Evolutionary conservation across 345 rosid species (phyloP).

Genomic region (Brassica carinata): DNA sequence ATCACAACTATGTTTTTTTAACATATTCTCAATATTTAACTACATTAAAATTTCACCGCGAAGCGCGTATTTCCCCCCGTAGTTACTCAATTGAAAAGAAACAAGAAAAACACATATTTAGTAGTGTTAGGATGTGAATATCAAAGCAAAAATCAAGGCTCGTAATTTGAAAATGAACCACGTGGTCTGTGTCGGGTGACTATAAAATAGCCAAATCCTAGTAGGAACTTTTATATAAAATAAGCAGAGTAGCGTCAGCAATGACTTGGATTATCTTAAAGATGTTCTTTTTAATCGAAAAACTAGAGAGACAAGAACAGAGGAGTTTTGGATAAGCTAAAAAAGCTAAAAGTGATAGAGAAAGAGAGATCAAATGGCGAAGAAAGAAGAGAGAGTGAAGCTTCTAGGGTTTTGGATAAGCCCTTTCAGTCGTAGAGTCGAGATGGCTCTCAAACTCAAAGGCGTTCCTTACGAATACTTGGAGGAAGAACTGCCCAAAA

Average conservation of each 20-base stretch:
- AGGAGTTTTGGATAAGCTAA: neutral
- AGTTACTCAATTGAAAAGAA: no score
- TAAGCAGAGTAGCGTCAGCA: neutral
- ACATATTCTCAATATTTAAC: no score
- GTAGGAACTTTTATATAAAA: neutral
- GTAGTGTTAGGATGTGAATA: no score
- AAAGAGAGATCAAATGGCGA: conserved; percentile 15
- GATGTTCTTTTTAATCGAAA: neutral
- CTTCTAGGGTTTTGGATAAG: conserved; percentile 46
- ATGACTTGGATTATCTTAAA: neutral
- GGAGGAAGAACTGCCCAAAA: conserved; percentile 34
- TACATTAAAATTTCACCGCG: no score
- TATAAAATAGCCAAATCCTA: no score
- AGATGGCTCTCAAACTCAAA: conserved; percentile 49
- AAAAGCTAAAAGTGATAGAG: neutral
- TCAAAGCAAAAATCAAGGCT: no score
- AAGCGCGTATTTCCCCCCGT: no score
- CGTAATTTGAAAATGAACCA: no score
- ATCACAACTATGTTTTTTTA: no score
- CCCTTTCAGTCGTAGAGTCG: conserved; percentile 42
- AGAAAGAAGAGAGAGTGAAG: conserved; percentile 44
- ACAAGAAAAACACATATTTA: no score
- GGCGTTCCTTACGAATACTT: conserved; percentile 46
- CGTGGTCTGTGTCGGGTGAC: no score
- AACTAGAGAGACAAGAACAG: neutral